phyloP scores from a whole-genome alignment of 441 rosid genomes.

The Erodium moschatum region DNA sequence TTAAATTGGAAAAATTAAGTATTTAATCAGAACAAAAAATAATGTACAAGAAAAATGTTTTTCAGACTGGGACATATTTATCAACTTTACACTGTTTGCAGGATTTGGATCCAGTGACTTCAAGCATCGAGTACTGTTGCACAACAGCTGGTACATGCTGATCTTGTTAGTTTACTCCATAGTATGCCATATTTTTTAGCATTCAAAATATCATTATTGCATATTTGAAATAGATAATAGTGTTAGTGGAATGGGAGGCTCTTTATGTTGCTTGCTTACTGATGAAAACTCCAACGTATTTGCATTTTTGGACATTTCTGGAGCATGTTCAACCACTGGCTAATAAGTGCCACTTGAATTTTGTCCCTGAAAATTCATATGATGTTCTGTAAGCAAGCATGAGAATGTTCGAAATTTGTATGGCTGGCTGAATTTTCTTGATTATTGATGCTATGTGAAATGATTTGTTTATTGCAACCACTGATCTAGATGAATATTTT shows the following conservation, averaged over 20 bases:
- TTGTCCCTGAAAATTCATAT: too few species aligned
- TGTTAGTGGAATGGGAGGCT: background rate
- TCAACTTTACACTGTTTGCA: constrained; percentile 20
- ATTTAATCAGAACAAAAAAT: background rate
- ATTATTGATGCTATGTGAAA: constrained; percentile 11
- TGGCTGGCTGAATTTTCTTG: background rate
- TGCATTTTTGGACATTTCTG: background rate
- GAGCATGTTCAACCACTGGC: background rate
- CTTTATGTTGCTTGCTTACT: background rate
- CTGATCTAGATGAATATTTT: background rate
- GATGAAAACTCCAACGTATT: background rate
- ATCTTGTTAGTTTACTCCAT: constrained; percentile 11
- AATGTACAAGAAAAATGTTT: background rate
- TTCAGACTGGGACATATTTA: background rate
- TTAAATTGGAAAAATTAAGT: background rate
- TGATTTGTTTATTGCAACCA: constrained; percentile 4
- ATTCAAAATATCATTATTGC: background rate
- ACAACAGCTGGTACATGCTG: constrained; percentile 68
- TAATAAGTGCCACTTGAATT: background rate
- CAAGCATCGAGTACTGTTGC: constrained; percentile 63
- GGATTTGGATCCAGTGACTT: constrained; percentile 72
- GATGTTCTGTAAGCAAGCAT: too few species aligned
- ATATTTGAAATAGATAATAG: background rate
- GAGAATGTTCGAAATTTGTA: background rate
- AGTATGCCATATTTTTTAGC: background rate